These are phyloP conservation scores for Apiospora sp. DNA, from an alignment of 2,329 filamentous ascomycete species.

Conservation along the genomic window DNA sequence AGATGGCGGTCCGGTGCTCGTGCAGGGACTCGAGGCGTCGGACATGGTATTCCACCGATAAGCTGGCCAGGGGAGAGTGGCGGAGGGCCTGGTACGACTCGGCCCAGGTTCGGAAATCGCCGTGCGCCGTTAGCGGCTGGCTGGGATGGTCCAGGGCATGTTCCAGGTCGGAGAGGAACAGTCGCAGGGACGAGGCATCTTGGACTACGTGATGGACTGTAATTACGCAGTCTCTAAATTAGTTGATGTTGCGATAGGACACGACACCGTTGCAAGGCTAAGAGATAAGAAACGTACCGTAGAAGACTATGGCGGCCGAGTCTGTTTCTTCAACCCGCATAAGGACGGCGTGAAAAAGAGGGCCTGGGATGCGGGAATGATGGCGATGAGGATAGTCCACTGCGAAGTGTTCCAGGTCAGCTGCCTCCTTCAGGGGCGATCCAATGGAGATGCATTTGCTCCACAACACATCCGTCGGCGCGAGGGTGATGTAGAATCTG, in stretches of 20 bases:
- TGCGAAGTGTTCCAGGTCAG: not conserved
- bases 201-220: slow-evolving; percentile 23
- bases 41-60: slow-evolving; percentile 30
- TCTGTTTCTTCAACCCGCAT: slow-evolving; percentile 14
- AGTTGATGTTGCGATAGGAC: not conserved
- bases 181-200: not conserved
- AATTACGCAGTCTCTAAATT: not conserved
- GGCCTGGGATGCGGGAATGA: not conserved
- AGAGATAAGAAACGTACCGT: not conserved
- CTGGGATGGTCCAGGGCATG: not conserved
- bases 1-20: slow-evolving; percentile 13
- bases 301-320: not conserved
- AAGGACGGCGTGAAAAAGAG: slow-evolving; percentile 11
- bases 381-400: not conserved
- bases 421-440: not conserved
- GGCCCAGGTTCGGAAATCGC: slow-evolving; percentile 33
- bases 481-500: not conserved
- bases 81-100: slow-evolving; percentile 31
- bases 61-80: slow-evolving; percentile 26
- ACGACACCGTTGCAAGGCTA: too few relatives aligned
- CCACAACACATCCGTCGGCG: not conserved
- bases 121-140: slow-evolving; percentile 17
- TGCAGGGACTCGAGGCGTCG: slow-evolving; percentile 20
- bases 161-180: slow-evolving; percentile 14
- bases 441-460: not conserved